Evolutionary conservation across 371 early-diverging fungal species (phyloP).

Genomic region (Conidiobolus incongruus): DNA sequence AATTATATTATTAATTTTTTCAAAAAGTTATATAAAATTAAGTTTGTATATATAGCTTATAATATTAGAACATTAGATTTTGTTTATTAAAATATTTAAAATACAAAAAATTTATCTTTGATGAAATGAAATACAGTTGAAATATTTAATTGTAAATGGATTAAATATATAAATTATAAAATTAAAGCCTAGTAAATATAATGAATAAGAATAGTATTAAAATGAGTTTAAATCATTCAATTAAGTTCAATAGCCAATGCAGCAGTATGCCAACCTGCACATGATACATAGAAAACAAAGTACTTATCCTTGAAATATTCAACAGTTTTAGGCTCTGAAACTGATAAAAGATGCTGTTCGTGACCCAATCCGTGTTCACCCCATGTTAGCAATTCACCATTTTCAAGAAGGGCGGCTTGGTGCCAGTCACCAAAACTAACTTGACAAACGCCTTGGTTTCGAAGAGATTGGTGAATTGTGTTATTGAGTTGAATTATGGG

Average conservation of each 20-base stretch:
- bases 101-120: no score
- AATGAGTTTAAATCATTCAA: no score
- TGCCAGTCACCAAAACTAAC: constrained; percentile 6
- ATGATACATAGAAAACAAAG: constrained; percentile 4
- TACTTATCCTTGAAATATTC: background rate
- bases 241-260: constrained; percentile 4
- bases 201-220: no score
- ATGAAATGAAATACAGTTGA: no score
- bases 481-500: background rate
- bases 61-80: no score
- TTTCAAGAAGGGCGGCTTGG: background rate
- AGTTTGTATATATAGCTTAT: no score
- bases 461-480: background rate
- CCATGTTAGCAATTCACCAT: constrained; percentile 1
- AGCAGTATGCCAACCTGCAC: constrained; percentile 4
- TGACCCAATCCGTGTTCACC: constrained; percentile 3
- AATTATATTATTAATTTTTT: no score
- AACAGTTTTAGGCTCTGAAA: background rate
- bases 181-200: no score
- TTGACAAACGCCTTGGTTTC: background rate
- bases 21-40: no score
- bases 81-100: no score
- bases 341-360: background rate
- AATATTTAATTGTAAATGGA: no score
- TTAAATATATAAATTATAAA: no score